A percentile compares a stretch with the other conserved stretches of the same genome.
These are phyloP conservation scores for Ceratobasidium sp. DNA, from an alignment of 1,284 basidiomycete genomes.

Conservation along the genomic window DNA sequence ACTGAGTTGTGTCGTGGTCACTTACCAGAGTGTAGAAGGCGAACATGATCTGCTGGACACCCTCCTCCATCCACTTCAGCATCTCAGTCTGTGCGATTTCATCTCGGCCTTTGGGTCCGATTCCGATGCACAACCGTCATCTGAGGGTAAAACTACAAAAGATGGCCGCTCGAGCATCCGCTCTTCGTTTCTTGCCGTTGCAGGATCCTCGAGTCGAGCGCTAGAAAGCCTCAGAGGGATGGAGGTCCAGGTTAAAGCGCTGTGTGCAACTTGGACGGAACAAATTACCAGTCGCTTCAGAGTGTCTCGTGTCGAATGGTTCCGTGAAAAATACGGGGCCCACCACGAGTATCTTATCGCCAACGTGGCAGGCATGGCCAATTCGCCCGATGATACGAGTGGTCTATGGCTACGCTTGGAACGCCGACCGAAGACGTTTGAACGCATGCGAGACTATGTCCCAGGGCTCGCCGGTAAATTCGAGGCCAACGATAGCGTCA, in stretches of 20 bases:
- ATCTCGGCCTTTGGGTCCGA: background rate
- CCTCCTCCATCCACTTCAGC: slow-evolving; percentile 2
- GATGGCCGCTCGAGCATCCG: background rate
- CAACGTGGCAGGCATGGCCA: background rate
- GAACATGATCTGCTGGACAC: background rate
- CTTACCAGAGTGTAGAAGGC: background rate
- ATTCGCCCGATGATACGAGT: background rate
- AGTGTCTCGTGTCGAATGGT: slow-evolving; percentile 17
- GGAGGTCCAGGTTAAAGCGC: background rate
- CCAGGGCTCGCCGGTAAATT: background rate
- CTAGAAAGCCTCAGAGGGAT: slow-evolving; percentile 15
- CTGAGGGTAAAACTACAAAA: background rate
- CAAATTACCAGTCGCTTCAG: background rate
- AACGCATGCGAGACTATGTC: background rate
- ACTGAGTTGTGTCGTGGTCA: background rate
- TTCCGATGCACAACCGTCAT: background rate
- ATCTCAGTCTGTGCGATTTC: background rate
- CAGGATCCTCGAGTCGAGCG: background rate
- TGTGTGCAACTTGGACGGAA: slow-evolving; percentile 11
- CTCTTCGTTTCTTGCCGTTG: background rate
- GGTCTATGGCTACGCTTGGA: slow-evolving; percentile 32
- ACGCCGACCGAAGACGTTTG: slow-evolving; percentile 10
- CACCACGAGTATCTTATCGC: slow-evolving; percentile 30
- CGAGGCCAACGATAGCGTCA: slow-evolving; percentile 25
- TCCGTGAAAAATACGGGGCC: slow-evolving; percentile 13